Percentiles rank a stretch among this genome's conserved stretches.
These are phyloP conservation scores for Epicoccum nigrum DNA, from an alignment of 2,329 filamentous ascomycete species.

Conservation along the genomic window DNA sequence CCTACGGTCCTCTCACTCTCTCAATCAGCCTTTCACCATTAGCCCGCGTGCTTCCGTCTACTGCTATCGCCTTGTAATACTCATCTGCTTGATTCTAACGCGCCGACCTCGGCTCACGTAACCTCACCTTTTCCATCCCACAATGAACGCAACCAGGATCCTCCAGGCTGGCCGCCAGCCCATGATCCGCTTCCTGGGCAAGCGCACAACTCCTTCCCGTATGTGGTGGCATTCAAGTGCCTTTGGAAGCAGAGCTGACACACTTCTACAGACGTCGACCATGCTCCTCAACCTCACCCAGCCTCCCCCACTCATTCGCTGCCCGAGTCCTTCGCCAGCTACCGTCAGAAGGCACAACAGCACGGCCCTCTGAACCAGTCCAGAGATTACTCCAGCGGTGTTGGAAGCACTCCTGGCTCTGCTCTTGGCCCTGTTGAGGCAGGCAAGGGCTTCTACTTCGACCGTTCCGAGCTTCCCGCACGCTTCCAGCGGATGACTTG, in stretches of 20 bases:
- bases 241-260: constrained; percentile 17
- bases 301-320: constrained; percentile 70
- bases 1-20: constrained; percentile 14
- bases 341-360: constrained; percentile 78
- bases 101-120: constrained; percentile 11
- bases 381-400: constrained; percentile 39
- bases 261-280: constrained; percentile 67
- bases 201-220: constrained; percentile 54
- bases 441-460: constrained; percentile 78
- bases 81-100: neutral
- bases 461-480: constrained; percentile 82
- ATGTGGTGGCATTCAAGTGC: constrained; percentile 23
- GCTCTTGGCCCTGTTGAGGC: constrained; percentile 75
- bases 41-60: neutral
- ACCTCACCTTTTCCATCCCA: constrained; percentile 23
- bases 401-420: constrained; percentile 69
- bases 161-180: constrained; percentile 57
- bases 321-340: constrained; percentile 73
- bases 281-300: constrained; percentile 75
- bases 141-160: constrained; percentile 54
- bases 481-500: constrained; percentile 81
- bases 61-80: constrained; percentile 3
- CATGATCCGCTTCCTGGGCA: constrained; percentile 59
- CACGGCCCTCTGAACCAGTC: constrained; percentile 69
- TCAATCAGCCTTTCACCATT: constrained; percentile 8